Evolutionary conservation across 2,329 filamentous ascomycete genomes (phyloP).

Genomic region (Dichotomopilus funicola): DNA sequence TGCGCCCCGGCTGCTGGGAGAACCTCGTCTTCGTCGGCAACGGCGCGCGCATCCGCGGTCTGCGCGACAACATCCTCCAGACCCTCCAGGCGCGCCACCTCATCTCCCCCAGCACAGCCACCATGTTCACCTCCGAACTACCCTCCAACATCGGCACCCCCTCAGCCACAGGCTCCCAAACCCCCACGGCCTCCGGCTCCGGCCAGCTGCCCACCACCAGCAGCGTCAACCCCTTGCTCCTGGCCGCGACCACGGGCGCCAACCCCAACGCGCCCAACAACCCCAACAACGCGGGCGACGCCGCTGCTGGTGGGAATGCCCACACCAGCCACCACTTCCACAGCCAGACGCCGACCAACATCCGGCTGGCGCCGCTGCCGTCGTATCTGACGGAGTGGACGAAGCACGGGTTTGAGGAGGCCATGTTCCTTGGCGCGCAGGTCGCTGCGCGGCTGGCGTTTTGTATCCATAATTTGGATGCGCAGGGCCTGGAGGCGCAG

Average conservation of each 20-base stretch:
- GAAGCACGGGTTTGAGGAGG: slow-evolving; percentile 71
- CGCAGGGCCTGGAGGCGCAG: slow-evolving; percentile 45
- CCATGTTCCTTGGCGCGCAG: slow-evolving; percentile 79
- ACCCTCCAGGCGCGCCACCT: slow-evolving; percentile 77
- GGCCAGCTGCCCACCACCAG: slow-evolving; percentile 47
- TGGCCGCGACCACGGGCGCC: slow-evolving; percentile 70
- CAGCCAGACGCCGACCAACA: slow-evolving; percentile 71
- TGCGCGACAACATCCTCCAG: slow-evolving; percentile 80
- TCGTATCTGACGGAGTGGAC: slow-evolving; percentile 91
- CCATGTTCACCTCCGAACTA: slow-evolving; percentile 94
- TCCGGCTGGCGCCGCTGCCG: slow-evolving; percentile 70
- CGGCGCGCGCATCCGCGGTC: slow-evolving; percentile 65
- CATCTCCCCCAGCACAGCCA: slow-evolving; percentile 84
- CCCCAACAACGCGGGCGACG: slow-evolving; percentile 31
- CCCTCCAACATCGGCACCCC: slow-evolving; percentile 92
- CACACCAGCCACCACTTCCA: slow-evolving; percentile 46
- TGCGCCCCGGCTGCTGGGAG: slow-evolving; percentile 85
- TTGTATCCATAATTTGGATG: slow-evolving; percentile 53
- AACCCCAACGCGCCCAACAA: slow-evolving; percentile 29
- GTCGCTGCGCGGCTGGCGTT: slow-evolving; percentile 64
- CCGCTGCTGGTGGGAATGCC: slow-evolving; percentile 36
- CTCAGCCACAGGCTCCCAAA: slow-evolving; percentile 82
- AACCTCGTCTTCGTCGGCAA: slow-evolving; percentile 88
- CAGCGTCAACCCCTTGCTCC: slow-evolving; percentile 77
- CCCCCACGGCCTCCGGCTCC: slow-evolving; percentile 61